Evolutionary conservation across 306 rosid species (phyloP).

Genomic region (Parietaria judaica): DNA sequence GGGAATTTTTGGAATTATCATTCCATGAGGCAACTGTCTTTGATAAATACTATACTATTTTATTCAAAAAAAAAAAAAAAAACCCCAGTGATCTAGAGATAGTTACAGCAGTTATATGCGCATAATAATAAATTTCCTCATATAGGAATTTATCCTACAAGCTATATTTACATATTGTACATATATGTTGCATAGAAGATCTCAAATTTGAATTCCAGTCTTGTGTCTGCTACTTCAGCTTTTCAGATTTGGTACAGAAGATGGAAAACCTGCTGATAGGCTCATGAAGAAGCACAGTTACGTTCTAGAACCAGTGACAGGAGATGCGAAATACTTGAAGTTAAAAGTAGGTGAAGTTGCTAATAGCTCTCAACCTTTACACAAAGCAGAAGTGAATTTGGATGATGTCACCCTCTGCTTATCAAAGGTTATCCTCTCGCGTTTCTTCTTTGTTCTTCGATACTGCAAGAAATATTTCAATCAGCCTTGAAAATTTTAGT

Average conservation of each 20-base stretch:
- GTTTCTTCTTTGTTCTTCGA: conserved; percentile 10
- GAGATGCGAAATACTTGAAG: conserved; percentile 78
- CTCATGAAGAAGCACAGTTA: conserved; percentile 47
- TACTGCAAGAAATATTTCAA: conserved; percentile 5
- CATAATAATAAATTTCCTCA: no score
- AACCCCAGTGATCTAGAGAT: no score
- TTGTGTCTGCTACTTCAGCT: conserved; percentile 35
- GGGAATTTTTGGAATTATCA: no score
- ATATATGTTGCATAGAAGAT: neutral
- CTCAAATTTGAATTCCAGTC: neutral
- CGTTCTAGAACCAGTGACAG: conserved; percentile 82
- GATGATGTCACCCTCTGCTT: conserved; percentile 92
- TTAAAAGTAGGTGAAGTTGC: conserved; percentile 48
- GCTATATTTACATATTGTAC: no score
- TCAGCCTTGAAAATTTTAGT: conserved; percentile 13
- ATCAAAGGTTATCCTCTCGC: conserved; percentile 53
- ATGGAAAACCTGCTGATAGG: conserved; percentile 66
- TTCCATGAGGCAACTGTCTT: no score
- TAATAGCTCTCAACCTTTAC: conserved; percentile 66
- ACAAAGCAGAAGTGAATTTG: conserved; percentile 80
- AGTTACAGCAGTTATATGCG: no score
- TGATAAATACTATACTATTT: no score
- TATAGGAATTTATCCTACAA: no score
- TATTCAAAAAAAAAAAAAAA: no score
- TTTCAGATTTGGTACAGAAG: conserved; percentile 76